These are phyloP conservation scores for Ceratobasidium sp. DNA, from an alignment of 1,284 basidiomycete species.

Conservation along the genomic window DNA sequence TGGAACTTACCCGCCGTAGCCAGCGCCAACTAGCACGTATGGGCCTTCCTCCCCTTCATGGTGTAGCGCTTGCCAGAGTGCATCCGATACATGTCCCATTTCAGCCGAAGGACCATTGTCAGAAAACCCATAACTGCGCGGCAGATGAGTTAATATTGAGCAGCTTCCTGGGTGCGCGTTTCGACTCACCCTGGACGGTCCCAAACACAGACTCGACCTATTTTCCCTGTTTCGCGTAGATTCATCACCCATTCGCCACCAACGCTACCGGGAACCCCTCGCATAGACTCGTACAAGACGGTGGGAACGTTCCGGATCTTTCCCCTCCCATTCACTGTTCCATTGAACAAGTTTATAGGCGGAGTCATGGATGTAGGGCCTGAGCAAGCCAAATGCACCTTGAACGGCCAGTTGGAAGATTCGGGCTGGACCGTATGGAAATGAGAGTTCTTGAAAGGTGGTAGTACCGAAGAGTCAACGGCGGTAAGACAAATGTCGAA, in stretches of 20 bases:
- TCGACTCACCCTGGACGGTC: conserved; percentile 38
- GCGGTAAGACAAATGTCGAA: conserved; percentile 34
- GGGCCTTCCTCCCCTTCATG: conserved; percentile 35
- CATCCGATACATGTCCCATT: conserved; percentile 32
- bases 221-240: conserved; percentile 31
- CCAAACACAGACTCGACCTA: conserved; percentile 38
- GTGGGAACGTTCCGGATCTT: conserved; percentile 27
- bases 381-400: conserved; percentile 35
- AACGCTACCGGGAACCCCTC: conserved; percentile 26
- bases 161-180: not conserved
- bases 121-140: conserved; percentile 37
- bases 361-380: conserved; percentile 37
- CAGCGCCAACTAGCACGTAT: conserved; percentile 36
- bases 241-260: conserved; percentile 37
- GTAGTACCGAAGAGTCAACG: conserved; percentile 32
- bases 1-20: conserved; percentile 33
- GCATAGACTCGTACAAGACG: conserved; percentile 31
- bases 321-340: not conserved
- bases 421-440: conserved; percentile 18
- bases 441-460: conserved; percentile 36
- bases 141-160: not conserved
- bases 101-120: conserved; percentile 34
- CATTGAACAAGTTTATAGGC: not conserved
- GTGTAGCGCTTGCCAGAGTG: conserved; percentile 37
- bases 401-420: conserved; percentile 21